A percentile compares a stretch with the other conserved stretches of the same genome.
Evolutionary conservation across 192 early-diverging fungal genomes (phyloP).

Genomic region (Mortierella alpina): DNA sequence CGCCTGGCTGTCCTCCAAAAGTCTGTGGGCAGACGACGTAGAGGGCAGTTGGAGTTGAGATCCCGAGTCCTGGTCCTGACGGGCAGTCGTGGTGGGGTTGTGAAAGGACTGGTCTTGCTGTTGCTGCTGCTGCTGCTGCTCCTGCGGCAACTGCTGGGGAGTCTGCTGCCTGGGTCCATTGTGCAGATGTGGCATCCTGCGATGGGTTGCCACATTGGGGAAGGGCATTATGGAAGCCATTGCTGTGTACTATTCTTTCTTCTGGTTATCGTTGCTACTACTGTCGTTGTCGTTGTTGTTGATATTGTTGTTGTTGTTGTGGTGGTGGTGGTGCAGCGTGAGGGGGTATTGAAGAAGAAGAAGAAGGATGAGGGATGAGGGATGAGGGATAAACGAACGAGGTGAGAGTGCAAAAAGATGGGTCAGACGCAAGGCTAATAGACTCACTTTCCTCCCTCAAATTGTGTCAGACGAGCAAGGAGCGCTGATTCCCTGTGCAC

Average conservation of each 20-base stretch:
- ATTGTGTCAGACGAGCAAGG: too few relatives aligned
- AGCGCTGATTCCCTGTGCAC: too few relatives aligned
- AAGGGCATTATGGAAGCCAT: conserved; percentile 49
- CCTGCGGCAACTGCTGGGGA: conserved; percentile 9
- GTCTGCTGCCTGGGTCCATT: conserved; percentile 11
- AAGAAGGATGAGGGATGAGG: too few relatives aligned
- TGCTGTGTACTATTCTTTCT: background rate
- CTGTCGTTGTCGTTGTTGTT: too few relatives aligned
- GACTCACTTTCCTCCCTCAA: too few relatives aligned
- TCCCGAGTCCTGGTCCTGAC: background rate
- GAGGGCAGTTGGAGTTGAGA: background rate
- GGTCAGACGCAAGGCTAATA: too few relatives aligned
- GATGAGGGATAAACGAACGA: too few relatives aligned
- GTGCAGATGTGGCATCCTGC: conserved; percentile 38
- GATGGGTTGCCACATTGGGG: conserved; percentile 42
- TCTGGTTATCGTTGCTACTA: too few relatives aligned
- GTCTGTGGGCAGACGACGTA: background rate
- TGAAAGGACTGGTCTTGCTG: conserved; percentile 4
- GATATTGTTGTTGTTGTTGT: too few relatives aligned
- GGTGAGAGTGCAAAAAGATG: too few relatives aligned
- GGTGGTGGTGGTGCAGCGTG: too few relatives aligned
- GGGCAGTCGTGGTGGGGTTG: background rate
- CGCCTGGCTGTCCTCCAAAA: background rate
- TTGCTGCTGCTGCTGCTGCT: conserved; percentile 10
- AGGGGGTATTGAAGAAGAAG: too few relatives aligned